Percentiles rank a stretch among this genome's conserved stretches.
Conservation (phyloP, 441 rosid species). For the Corymbia citriodora region DNA sequence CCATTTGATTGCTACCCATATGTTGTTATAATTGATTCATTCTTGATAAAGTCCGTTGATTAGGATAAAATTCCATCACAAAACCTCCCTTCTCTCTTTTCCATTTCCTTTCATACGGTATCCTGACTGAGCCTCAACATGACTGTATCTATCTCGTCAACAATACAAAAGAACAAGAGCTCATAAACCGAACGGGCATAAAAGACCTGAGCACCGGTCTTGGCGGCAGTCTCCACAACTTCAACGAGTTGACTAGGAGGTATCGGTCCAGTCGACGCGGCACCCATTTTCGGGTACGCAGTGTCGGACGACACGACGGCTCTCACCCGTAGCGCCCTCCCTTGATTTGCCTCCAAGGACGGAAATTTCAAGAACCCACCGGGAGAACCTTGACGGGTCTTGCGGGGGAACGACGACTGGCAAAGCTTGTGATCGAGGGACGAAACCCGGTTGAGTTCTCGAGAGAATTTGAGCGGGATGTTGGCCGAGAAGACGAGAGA, state of each 20-base stretch:
- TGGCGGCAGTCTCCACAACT: constrained; percentile 81
- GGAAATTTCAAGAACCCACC: constrained; percentile 17
- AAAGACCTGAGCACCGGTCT: constrained; percentile 77
- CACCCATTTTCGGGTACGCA: constrained; percentile 52
- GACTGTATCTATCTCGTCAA: not conserved
- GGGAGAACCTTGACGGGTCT: constrained; percentile 3
- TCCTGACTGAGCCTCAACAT: not conserved
- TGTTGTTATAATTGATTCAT: not conserved
- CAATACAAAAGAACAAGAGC: not conserved
- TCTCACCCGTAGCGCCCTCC: constrained; percentile 17
- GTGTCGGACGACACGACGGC: constrained; percentile 47
- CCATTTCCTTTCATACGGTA: not conserved
- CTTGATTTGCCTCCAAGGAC: constrained; percentile 6
- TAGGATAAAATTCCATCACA: not conserved
- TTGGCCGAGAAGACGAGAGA: constrained; percentile 33
- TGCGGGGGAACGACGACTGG: constrained; percentile 7
- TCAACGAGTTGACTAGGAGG: constrained; percentile 54
- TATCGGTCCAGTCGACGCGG: constrained; percentile 59
- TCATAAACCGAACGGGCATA: not conserved
- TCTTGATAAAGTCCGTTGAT: not conserved
- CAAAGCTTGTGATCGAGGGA: constrained; percentile 8
- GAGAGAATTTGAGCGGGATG: constrained; percentile 29
- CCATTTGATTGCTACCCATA: not conserved
- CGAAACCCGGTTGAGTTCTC: constrained; percentile 21
- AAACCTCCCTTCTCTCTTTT: not conserved